Evolutionary conservation across 495 filamentous ascomycete species (phyloP), one percentile per base, ranked within the genome.

Genomic region (Poronia punctata): DNA sequence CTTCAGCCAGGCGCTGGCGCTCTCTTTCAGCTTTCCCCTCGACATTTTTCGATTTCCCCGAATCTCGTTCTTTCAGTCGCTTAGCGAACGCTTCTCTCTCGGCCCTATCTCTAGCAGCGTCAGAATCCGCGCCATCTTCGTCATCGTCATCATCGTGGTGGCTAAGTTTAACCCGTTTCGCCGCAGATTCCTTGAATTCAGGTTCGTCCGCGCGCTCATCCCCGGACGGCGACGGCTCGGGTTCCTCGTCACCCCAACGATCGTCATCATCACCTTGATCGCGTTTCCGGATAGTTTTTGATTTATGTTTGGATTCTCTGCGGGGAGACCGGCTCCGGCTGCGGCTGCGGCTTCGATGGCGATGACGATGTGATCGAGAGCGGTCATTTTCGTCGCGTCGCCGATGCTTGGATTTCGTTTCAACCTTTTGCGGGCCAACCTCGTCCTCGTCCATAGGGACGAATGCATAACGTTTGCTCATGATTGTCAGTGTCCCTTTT

Each of bases 391-490:
- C 53, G 19, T 53, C 49, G 25, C 47, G 59, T 38, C 43, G 57
- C 6, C 67, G 61, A 15, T 64, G 64, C 38, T 79, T 76, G 24
- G 68, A 71, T 18, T 72, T 66, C 46, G 74, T 71, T 37, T 76
- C 74, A 22, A 70, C 65, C 35, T 60, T 68, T 36, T 55, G 53
- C 0, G 79, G 74, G 3, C 69, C 74, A 26, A 78, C 52, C 9
- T 75, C 68, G 5, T 83, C 83, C 20, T 86, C 84, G 32, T 82
- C 84, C 87, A 93, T 93, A 8, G 87, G 82, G 26, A 94, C 67
- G 16, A 94, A 71, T 7, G 79, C 74, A 59, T 94, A 94, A 51
- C 78, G 83, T 62, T 88, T 92, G 35, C 60, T 63, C 68, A 74
- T 74, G 36, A 15, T 32, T 27, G 31, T 16, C 19, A 8, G 14